A percentile compares a stretch with the other conserved stretches of the same genome.
Conservation (phyloP, 768 basidiomycete genomes). For the Pilatotrama ljubarskyi region DNA sequence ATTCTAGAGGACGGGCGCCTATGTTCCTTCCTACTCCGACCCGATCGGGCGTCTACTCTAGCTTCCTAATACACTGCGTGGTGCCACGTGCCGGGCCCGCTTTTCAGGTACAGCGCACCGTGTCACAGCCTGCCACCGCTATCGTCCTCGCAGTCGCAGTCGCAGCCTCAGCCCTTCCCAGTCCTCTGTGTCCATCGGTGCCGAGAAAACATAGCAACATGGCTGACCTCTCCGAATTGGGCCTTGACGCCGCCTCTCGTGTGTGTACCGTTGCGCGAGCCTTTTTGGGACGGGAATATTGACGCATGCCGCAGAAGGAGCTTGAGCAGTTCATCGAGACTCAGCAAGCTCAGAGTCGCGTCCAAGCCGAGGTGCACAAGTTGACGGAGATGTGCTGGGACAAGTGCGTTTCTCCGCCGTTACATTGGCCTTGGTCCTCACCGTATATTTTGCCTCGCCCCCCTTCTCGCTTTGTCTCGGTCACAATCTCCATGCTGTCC, state of each 20-base stretch:
- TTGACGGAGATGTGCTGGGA: constrained; percentile 90
- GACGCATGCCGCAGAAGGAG: constrained; percentile 62
- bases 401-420: constrained; percentile 58
- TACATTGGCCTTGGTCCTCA: neutral
- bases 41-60: constrained; percentile 11
- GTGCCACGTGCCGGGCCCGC: constrained; percentile 10
- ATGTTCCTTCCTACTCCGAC: constrained; percentile 11
- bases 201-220: constrained; percentile 31
- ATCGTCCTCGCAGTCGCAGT: neutral
- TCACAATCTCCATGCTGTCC: constrained; percentile 11
- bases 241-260: constrained; percentile 80
- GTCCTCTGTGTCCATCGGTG: constrained; percentile 3
- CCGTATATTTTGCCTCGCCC: neutral
- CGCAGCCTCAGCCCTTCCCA: neutral
- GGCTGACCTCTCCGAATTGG: constrained; percentile 38
- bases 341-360: constrained; percentile 75
- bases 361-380: constrained; percentile 71
- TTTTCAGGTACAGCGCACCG: constrained; percentile 12
- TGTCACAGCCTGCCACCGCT: neutral
- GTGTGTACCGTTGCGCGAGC: constrained; percentile 37
- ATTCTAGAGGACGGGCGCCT: constrained; percentile 8
- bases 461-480: constrained; percentile 16
- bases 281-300: constrained; percentile 6
- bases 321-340: constrained; percentile 75
- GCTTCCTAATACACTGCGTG: constrained; percentile 6